Percentiles rank a stretch among this genome's conserved stretches.
Conservation (phyloP, 306 rosid genomes). For the Malus sylvestris region DNA sequence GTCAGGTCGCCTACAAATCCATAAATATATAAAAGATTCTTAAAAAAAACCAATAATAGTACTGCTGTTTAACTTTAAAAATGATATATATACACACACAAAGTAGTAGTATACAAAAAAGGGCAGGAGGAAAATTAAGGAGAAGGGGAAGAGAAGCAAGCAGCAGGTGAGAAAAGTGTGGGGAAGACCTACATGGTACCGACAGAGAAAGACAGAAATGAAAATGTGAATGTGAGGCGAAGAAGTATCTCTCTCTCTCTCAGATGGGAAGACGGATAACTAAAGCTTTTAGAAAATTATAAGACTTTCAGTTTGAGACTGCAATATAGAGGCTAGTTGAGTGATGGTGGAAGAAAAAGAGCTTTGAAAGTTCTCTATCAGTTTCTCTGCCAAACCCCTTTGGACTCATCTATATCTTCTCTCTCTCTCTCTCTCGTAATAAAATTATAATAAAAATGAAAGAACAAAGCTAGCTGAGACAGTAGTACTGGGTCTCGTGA, state of each 20-base stretch:
- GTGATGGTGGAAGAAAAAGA: constrained; percentile 88
- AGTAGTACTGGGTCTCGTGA: constrained; percentile 75
- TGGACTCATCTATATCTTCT: constrained; percentile 29
- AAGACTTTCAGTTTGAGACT: constrained; percentile 83
- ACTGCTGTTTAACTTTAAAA: background rate
- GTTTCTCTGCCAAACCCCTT: constrained; percentile 80
- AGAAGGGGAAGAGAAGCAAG: constrained; percentile 1
- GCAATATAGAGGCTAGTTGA: constrained; percentile 78
- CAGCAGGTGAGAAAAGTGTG: constrained; percentile 11
- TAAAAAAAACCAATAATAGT: background rate
- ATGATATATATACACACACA: background rate
- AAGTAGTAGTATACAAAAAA: background rate
- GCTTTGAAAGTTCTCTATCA: constrained; percentile 99
- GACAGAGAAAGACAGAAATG: constrained; percentile 45
- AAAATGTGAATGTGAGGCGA: constrained; percentile 18
- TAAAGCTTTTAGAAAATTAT: constrained; percentile 29
- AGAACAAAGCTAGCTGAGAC: constrained; percentile 42
- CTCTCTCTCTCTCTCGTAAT: constrained; percentile 3
- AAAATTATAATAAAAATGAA: constrained; percentile 22
- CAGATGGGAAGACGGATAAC: constrained; percentile 24
- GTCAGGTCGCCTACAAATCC: constrained; percentile 64
- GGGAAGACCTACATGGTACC: constrained; percentile 85
- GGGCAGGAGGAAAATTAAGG: background rate
- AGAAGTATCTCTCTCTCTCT: constrained; percentile 7
- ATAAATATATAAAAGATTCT: background rate